Percentiles rank a stretch among this genome's conserved stretches.
Evolutionary conservation across 225 moss, liverwort and hornwort genomes (phyloP).

Genomic region (Polytrichum commune): DNA sequence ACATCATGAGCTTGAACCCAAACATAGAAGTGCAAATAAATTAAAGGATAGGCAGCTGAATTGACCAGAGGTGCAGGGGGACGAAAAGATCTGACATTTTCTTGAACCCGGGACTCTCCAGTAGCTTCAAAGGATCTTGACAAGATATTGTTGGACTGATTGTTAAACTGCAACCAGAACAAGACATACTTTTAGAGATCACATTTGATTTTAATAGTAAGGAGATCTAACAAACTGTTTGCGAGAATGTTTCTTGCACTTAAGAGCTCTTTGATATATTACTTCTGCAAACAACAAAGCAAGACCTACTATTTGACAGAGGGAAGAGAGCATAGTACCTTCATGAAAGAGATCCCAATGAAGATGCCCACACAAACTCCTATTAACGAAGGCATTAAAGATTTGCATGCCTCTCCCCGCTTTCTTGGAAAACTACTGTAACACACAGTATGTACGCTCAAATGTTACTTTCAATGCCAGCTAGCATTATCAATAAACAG

Average conservation of each 20-base stretch:
- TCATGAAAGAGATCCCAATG: constrained; percentile 53
- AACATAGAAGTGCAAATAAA: background rate
- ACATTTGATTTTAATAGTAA: background rate
- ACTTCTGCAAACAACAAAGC: too few species aligned
- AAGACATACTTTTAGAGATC: constrained; percentile 9
- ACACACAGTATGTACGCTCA: constrained; percentile 7
- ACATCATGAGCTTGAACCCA: too few species aligned
- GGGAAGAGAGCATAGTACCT: constrained; percentile 28
- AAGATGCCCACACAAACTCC: constrained; percentile 67
- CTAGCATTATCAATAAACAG: background rate
- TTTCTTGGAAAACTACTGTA: constrained; percentile 69
- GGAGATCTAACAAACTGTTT: background rate
- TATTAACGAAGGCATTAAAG: constrained; percentile 55
- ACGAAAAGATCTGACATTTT: constrained; percentile 14
- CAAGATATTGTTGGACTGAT: constrained; percentile 1
- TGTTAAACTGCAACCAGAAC: constrained; percentile 26
- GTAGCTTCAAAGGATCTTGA: constrained; percentile 7
- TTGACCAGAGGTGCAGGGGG: constrained; percentile 14
- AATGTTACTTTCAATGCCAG: constrained; percentile 4
- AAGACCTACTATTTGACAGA: background rate
- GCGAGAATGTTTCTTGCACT: background rate
- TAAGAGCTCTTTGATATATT: too few species aligned
- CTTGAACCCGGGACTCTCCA: constrained; percentile 5
- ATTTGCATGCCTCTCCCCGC: constrained; percentile 61
- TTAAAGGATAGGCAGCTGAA: background rate